Percentiles rank a stretch among this genome's conserved stretches.
phyloP scores from a whole-genome alignment of 2,329 filamentous ascomycete genomes.

The Calonectria fujianensis region DNA sequence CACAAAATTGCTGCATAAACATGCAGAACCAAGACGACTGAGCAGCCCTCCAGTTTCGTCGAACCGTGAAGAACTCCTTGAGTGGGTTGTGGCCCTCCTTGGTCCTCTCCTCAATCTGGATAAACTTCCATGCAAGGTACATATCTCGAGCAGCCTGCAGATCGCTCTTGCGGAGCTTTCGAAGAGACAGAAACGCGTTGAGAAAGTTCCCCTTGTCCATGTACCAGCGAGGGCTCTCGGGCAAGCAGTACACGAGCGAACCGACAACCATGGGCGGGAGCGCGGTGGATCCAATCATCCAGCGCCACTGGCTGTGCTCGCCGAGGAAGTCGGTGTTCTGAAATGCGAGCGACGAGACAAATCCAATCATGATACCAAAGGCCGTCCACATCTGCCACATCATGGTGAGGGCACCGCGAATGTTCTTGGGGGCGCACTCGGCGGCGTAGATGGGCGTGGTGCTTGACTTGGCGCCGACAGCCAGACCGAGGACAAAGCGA shows the following conservation, averaged over 20 bases:
- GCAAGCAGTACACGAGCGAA: slow-evolving; percentile 77
- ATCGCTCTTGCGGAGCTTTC: slow-evolving; percentile 66
- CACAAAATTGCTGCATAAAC: slow-evolving; percentile 61
- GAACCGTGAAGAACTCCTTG: slow-evolving; percentile 56
- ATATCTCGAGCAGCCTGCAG: slow-evolving; percentile 70
- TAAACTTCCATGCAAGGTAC: slow-evolving; percentile 66
- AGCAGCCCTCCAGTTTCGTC: slow-evolving; percentile 57
- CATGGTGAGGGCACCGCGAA: slow-evolving; percentile 86
- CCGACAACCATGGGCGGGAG: slow-evolving; percentile 71
- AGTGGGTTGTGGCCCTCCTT: slow-evolving; percentile 51
- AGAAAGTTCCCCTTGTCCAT: slow-evolving; percentile 65
- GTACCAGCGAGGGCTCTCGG: slow-evolving; percentile 73
- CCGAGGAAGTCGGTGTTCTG: slow-evolving; percentile 69
- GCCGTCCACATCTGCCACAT: slow-evolving; percentile 74
- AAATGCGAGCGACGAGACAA: slow-evolving; percentile 71
- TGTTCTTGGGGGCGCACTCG: slow-evolving; percentile 79
- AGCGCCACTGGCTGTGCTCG: slow-evolving; percentile 68
- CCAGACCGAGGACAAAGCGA: slow-evolving; percentile 80
- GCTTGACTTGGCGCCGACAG: slow-evolving; percentile 79
- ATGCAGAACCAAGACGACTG: slow-evolving; percentile 60
- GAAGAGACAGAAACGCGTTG: slow-evolving; percentile 67
- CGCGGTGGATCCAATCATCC: slow-evolving; percentile 77
- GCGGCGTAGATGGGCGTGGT: slow-evolving; percentile 83
- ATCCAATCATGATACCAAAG: slow-evolving; percentile 68
- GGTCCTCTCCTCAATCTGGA: slow-evolving; percentile 55